A percentile compares a stretch with the other conserved stretches of the same genome.
Conservation (phyloP, 257 asterid genomes). For the Petrea volubilis region DNA sequence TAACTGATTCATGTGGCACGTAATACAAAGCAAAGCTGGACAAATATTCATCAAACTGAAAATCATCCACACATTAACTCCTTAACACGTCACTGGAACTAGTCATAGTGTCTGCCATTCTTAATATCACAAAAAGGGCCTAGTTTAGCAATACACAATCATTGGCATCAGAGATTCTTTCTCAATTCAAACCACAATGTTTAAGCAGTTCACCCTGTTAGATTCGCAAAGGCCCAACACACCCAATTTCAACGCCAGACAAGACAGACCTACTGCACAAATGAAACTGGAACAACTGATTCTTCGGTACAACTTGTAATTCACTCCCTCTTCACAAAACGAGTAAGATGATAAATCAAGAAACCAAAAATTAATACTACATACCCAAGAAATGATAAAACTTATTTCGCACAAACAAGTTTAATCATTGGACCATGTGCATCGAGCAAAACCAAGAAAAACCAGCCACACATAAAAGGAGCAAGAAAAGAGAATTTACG, state of each 20-base stretch:
- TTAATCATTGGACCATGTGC: neutral
- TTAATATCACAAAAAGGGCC: neutral
- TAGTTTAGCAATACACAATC: neutral
- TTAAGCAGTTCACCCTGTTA: neutral
- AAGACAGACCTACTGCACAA: neutral
- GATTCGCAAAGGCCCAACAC: too few species aligned
- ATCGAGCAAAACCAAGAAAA: neutral
- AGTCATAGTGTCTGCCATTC: neutral
- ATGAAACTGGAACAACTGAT: neutral
- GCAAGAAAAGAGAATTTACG: slow-evolving; percentile 42
- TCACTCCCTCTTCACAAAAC: neutral
- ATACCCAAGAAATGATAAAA: neutral
- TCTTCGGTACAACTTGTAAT: neutral
- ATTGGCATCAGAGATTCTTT: neutral
- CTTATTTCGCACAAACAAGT: neutral
- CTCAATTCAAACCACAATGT: neutral
- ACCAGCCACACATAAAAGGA: neutral
- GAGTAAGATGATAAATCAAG: neutral
- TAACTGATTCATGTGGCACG: neutral
- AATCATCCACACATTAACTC: neutral
- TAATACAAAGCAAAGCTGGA: neutral
- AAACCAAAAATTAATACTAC: neutral
- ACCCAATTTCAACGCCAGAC: neutral
- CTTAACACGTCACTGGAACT: neutral
- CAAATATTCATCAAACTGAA: neutral